Conservation (phyloP, 2,329 filamentous ascomycete genomes). For the Cercospora nicotianae region DNA sequence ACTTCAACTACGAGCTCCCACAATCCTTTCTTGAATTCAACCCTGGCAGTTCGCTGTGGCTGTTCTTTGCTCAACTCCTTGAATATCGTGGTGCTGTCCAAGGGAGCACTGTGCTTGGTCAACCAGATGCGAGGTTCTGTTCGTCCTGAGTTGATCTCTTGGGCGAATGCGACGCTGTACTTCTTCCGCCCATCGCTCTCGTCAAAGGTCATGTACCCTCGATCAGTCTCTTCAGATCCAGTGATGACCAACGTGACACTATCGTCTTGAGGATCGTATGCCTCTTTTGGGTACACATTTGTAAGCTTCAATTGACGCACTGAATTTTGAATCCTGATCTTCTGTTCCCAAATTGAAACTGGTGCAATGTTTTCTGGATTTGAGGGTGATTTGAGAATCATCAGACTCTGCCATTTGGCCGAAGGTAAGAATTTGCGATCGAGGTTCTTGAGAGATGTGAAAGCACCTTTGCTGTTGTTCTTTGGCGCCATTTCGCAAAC, state of each 20-base stretch:
- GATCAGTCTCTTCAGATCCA: conserved; percentile 21
- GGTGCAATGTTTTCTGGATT: conserved; percentile 16
- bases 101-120: conserved; percentile 8
- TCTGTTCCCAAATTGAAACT: conserved; percentile 24
- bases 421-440: conserved; percentile 18
- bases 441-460: conserved; percentile 24
- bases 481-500: conserved; percentile 25
- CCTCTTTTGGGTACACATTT: conserved; percentile 19
- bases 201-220: conserved; percentile 23
- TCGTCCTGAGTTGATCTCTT: conserved; percentile 18
- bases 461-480: conserved; percentile 15
- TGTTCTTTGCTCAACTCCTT: conserved; percentile 2
- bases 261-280: conserved; percentile 10
- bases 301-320: conserved; percentile 16
- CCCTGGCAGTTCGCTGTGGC: conserved; percentile 8
- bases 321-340: conserved; percentile 22
- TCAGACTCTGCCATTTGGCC: conserved; percentile 23
- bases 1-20: conserved; percentile 21
- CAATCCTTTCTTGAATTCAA: conserved; percentile 25
- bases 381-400: conserved; percentile 21
- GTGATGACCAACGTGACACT: conserved; percentile 24
- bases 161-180: conserved; percentile 21
- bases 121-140: conserved; percentile 22
- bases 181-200: conserved; percentile 25
- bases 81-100: conserved; percentile 8